Evolutionary conservation across 352 stramenopile genomes (phyloP).

Genomic region (Globisporangium echinulatum): DNA sequence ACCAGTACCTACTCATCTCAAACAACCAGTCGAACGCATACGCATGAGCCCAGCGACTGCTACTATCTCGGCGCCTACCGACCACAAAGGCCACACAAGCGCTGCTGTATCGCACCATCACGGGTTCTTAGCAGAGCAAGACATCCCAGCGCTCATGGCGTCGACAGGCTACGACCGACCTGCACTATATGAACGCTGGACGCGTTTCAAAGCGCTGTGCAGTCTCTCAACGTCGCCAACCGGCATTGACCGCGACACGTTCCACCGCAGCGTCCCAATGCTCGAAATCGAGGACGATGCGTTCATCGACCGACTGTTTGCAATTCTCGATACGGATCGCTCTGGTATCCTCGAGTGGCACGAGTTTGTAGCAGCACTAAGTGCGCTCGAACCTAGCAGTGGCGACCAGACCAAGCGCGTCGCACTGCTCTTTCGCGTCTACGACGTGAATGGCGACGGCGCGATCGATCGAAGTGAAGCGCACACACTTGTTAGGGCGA

Average conservation of each 20-base stretch:
- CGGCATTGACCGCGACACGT: slow-evolving; percentile 62
- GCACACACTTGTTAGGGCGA: slow-evolving; percentile 55
- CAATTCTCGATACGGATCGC: slow-evolving; percentile 54
- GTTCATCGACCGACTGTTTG: slow-evolving; percentile 68
- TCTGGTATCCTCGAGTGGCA: slow-evolving; percentile 63
- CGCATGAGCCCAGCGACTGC: too few relatives aligned
- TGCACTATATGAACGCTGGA: slow-evolving; percentile 63
- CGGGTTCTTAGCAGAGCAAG: slow-evolving; percentile 53
- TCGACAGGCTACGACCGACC: slow-evolving; percentile 49
- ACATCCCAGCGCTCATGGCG: slow-evolving; percentile 34
- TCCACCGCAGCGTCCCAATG: slow-evolving; percentile 51
- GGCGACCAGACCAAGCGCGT: slow-evolving; percentile 42
- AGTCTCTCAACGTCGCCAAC: slow-evolving; percentile 37
- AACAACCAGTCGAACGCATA: too few relatives aligned
- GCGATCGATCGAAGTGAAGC: slow-evolving; percentile 55
- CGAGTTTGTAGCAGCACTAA: slow-evolving; percentile 67
- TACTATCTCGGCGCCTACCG: too few relatives aligned
- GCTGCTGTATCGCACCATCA: slow-evolving; percentile 33
- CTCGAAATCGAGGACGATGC: slow-evolving; percentile 62
- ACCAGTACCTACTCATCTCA: too few relatives aligned
- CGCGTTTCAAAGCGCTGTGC: slow-evolving; percentile 66
- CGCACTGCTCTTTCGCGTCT: slow-evolving; percentile 66
- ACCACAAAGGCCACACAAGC: slow-evolving; percentile 24
- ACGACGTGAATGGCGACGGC: slow-evolving; percentile 62
- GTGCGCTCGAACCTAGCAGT: slow-evolving; percentile 41